Evolutionary conservation across 805 yeast species (phyloP).

Genomic region (Lipomyces yamadae): DNA sequence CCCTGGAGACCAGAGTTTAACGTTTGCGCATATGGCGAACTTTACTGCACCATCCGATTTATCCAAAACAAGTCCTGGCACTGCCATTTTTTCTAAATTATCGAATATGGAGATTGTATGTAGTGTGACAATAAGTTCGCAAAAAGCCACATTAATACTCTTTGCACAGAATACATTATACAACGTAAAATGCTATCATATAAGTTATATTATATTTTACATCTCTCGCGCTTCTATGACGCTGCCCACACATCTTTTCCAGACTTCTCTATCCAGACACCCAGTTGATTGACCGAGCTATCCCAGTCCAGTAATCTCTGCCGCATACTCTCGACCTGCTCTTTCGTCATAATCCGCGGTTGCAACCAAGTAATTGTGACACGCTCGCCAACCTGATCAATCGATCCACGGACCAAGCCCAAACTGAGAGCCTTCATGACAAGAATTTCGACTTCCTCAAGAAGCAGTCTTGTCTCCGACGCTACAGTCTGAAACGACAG

Average conservation of each 20-base stretch:
- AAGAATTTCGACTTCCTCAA: conserved; percentile 83
- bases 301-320: conserved; percentile 80
- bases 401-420: conserved; percentile 82
- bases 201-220: neutral
- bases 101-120: no score
- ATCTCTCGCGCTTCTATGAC: conserved; percentile 9
- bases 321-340: conserved; percentile 79
- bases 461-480: conserved; percentile 63
- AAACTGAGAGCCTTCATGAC: conserved; percentile 89
- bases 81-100: neutral
- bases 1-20: neutral
- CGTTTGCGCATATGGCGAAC: neutral
- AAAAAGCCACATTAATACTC: neutral
- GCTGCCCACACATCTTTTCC: conserved; percentile 55
- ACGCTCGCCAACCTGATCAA: conserved; percentile 81
- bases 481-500: conserved; percentile 77
- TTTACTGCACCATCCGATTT: neutral
- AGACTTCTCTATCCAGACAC: conserved; percentile 60
- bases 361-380: conserved; percentile 92
- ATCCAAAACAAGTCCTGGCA: neutral
- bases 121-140: neutral
- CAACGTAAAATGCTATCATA: conserved; percentile 7
- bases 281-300: conserved; percentile 67
- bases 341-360: conserved; percentile 85
- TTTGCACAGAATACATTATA: neutral